Evolutionary conservation across 805 yeast genomes (phyloP), one percentile per base, ranked within the genome.

Genomic region (Metschnikowia similis): DNA sequence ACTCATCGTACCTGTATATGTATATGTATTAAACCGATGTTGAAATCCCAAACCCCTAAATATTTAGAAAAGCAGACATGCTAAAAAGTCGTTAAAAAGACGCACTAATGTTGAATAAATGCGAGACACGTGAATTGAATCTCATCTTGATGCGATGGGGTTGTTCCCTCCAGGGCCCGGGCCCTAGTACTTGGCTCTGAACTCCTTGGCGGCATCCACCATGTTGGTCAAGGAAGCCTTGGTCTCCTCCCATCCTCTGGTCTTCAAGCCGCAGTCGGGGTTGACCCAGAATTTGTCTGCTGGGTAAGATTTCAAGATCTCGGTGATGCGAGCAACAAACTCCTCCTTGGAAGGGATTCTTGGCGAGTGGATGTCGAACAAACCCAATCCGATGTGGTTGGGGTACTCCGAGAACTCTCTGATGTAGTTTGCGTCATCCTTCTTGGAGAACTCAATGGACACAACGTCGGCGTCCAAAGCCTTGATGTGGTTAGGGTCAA

Each of bases 191-290:
- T 74, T 66, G 52, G 66, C 74, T 61, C 77, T 66, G 96, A 81
- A 92, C 77, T 82, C 83, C 83, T 94, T 92, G 69, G 98, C 98
- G 70, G 99, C 98, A 63, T 87, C 94, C 72, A 94, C 98, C 99
- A 94, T 94, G 80, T 94, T 88, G 75, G 96, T 88, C 77, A 94
- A 85, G 67, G 96, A 89, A 70, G 85, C 90, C 72, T 79, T 89
- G 66, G 92, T 89, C 84, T 94, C 99, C 65, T 87, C 89, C 99
- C 99, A 94, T 66, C 96, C 96, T 86, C 99, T 91, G 75, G 99
- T 94, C 88, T 94, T 94, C 76, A 94, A 85, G 84, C 99, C 99
- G 85, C 99, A 94, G 82, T 94, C 99, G 70, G 99, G 99, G 95
- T 94, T 94, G 72, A 94, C 96, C 99, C 99, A 94, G 84, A 94